phyloP scores from a whole-genome alignment of 768 basidiomycete genomes.

The Russula sp. region DNA sequence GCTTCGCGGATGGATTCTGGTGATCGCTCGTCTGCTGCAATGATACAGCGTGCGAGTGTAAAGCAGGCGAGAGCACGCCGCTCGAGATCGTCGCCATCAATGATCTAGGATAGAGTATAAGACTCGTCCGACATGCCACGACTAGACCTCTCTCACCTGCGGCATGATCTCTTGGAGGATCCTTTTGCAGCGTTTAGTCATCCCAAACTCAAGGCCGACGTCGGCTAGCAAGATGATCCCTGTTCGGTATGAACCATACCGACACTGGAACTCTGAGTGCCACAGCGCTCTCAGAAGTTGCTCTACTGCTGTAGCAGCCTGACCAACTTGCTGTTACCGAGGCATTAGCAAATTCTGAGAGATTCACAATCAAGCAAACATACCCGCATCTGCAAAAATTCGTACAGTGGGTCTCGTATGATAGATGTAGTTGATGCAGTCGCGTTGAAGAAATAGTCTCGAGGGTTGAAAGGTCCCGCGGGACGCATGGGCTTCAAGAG shows the following conservation, averaged over 20 bases:
- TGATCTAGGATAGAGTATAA: slow-evolving; percentile 38
- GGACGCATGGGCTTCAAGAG: slow-evolving; percentile 56
- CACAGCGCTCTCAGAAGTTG: slow-evolving; percentile 65
- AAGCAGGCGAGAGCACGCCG: slow-evolving; percentile 70
- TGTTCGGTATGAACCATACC: slow-evolving; percentile 58
- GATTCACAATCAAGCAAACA: slow-evolving; percentile 17
- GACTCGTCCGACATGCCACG: not conserved
- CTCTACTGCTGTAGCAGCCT: slow-evolving; percentile 55
- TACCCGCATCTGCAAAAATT: slow-evolving; percentile 36
- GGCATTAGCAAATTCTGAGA: slow-evolving; percentile 2
- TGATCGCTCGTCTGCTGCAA: slow-evolving; percentile 42
- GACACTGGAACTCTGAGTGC: slow-evolving; percentile 72
- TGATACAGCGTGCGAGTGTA: slow-evolving; percentile 65
- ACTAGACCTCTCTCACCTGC: slow-evolving; percentile 42
- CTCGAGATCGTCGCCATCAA: slow-evolving; percentile 65
- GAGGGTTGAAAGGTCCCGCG: slow-evolving; percentile 43
- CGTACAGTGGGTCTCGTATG: slow-evolving; percentile 37
- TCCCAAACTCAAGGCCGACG: slow-evolving; percentile 66
- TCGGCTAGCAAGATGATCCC: slow-evolving; percentile 72
- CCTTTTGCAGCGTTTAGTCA: slow-evolving; percentile 55
- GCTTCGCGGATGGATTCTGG: slow-evolving; percentile 44
- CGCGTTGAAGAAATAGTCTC: slow-evolving; percentile 49
- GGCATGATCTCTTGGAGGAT: slow-evolving; percentile 77
- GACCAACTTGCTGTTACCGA: slow-evolving; percentile 47
- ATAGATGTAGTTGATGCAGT: slow-evolving; percentile 29